These are phyloP conservation scores for Cucumis sativus DNA, from an alignment of 306 rosid species.

Conservation along the genomic window Cucumber_9930_V3 NC_026656.2:22783001-22783500, in stretches of 20 bases:
- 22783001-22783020: no score
- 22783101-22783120: no score
- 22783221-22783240: background rate
- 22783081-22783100: no score
- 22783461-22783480: no score
- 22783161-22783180: no score
- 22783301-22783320: background rate
- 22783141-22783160: no score
- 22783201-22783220: background rate
- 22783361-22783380: conserved; percentile 71
- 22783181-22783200: no score
- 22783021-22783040: no score
- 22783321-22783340: background rate
- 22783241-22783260: background rate
- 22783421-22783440: conserved; percentile 16
- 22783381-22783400: conserved; percentile 65
- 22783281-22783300: background rate
- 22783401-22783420: conserved; percentile 48
- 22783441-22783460: conserved; percentile 29
- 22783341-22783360: background rate
- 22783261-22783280: background rate
- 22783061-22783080: no score
- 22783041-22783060: no score
- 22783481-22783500: no score
- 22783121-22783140: no score